These are phyloP conservation scores for Helotiales sp. DNA, from an alignment of 2,329 filamentous ascomycete species.

Conservation along the genomic window DNA sequence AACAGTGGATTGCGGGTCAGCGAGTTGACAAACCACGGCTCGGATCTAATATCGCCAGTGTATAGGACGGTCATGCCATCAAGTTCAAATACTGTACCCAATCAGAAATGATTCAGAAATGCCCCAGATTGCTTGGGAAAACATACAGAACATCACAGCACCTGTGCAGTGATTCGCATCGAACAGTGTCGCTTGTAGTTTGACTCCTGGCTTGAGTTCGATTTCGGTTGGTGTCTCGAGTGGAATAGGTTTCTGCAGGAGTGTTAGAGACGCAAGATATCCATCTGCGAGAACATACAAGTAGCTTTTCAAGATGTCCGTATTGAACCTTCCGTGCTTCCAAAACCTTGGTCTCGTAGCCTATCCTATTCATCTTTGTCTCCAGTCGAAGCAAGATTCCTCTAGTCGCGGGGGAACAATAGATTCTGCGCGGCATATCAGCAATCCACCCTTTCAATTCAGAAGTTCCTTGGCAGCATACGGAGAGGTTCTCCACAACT, in stretches of 20 bases:
- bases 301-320: constrained; percentile 71
- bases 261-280: constrained; percentile 2
- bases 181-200: constrained; percentile 81
- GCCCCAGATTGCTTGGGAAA: neutral
- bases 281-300: constrained; percentile 51
- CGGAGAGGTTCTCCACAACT: constrained; percentile 74
- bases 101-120: neutral
- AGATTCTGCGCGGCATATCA: constrained; percentile 59
- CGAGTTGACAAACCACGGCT: constrained; percentile 82
- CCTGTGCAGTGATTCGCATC: constrained; percentile 93
- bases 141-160: constrained; percentile 82
- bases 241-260: constrained; percentile 72
- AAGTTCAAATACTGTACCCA: constrained; percentile 69
- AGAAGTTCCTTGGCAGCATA: constrained; percentile 41
- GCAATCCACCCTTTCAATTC: constrained; percentile 9
- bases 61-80: constrained; percentile 77
- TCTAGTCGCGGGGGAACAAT: constrained; percentile 83
- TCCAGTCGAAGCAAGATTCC: constrained; percentile 83
- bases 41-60: constrained; percentile 86
- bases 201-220: constrained; percentile 70
- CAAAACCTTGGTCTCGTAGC: constrained; percentile 77
- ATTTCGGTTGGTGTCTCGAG: constrained; percentile 79
- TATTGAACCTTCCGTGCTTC: constrained; percentile 78
- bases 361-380: constrained; percentile 78
- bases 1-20: constrained; percentile 74